Base-by-base conservation (phyloP, 139 green algal species). In the Gonium pectorale region DNA sequence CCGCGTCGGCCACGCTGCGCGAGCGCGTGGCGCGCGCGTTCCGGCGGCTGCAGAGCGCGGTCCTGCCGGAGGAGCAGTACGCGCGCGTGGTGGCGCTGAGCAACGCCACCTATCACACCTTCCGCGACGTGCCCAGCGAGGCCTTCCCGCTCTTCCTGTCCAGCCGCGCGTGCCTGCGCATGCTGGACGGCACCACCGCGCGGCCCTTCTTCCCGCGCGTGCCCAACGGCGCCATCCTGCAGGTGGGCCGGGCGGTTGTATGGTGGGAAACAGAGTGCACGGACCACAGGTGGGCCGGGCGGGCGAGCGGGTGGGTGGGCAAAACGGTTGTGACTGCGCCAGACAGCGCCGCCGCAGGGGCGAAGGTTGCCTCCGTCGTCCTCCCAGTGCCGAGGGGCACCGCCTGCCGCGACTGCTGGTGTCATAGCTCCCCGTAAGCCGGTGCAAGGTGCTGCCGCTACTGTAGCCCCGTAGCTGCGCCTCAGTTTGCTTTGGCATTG, bases 71-170 rank as follows among this genome's bases (percentile, higher is more conserved):
- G 2, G 89, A 86, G 17, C 44, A 90, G 33, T 86, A 69, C 26
- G 78, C 63, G 1, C 52, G 41, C 2, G 79, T 87, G 27, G 64
- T 79, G 26, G 89, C 85, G 29, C 81, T 84, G 11, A 49, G 54
- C 37, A 52, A 3, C 26, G 63, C 43, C 4, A 89, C 83, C 63
- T 92, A 91, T 43, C 62, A 86, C 83, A 92, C 72, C 38, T 70
- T 96, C 31, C 67, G 52, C 24, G 82, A 88, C 31, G 69, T 96
- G n/a, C 91, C 93, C 0, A 51, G 75, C 40, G 90, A 89, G 67
- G 93, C 93, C 0, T 98, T 96, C 84, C 95, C 95, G 4, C 88
- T 98, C 35, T 96, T 98, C 89, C 79, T 95, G 15, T 93, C 91
- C 49, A 83, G 80, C 37, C 68, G 77, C 29, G 72, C 93, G 51